Conservation (phyloP, 1,284 basidiomycete genomes). For the Melampsora allii-populina region DNA sequence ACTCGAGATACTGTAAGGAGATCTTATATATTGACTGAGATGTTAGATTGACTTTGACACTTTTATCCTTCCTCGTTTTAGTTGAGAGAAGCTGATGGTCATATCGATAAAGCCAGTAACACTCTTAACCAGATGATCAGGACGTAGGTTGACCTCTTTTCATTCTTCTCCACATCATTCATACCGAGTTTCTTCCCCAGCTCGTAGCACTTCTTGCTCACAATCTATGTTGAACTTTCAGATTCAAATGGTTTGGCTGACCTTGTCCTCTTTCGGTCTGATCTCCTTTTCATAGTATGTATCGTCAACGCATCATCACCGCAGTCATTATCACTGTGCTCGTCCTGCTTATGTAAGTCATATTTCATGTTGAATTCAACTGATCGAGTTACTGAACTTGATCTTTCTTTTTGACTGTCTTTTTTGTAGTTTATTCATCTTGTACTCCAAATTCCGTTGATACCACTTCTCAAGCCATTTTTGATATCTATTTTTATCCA, state of each 20-base stretch:
- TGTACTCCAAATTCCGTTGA: slow-evolving; percentile 46
- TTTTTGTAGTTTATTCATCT: slow-evolving; percentile 46
- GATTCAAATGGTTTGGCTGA: background rate
- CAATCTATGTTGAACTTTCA: background rate
- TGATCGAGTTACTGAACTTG: background rate
- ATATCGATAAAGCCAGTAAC: slow-evolving; percentile 60
- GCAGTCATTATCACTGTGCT: slow-evolving; percentile 50
- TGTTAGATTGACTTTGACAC: background rate
- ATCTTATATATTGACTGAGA: background rate
- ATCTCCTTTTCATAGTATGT: slow-evolving; percentile 46
- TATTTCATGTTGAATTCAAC: background rate
- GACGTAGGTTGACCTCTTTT: slow-evolving; percentile 55
- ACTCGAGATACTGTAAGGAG: slow-evolving; percentile 74
- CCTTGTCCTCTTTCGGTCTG: background rate
- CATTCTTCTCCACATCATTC: background rate
- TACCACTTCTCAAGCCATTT: background rate
- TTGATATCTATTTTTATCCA: background rate
- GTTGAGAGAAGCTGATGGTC: slow-evolving; percentile 60
- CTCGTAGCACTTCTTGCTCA: background rate
- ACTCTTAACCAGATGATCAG: slow-evolving; percentile 63
- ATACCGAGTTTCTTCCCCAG: background rate
- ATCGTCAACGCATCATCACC: slow-evolving; percentile 50
- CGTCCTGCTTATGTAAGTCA: slow-evolving; percentile 48
- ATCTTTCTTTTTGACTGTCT: slow-evolving; percentile 1
- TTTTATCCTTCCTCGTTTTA: slow-evolving; percentile 47